A percentile compares a stretch with the other conserved stretches of the same genome.
phyloP scores from a whole-genome alignment of 2,329 filamentous ascomycete genomes.

The Fusarium nygamai region DNA sequence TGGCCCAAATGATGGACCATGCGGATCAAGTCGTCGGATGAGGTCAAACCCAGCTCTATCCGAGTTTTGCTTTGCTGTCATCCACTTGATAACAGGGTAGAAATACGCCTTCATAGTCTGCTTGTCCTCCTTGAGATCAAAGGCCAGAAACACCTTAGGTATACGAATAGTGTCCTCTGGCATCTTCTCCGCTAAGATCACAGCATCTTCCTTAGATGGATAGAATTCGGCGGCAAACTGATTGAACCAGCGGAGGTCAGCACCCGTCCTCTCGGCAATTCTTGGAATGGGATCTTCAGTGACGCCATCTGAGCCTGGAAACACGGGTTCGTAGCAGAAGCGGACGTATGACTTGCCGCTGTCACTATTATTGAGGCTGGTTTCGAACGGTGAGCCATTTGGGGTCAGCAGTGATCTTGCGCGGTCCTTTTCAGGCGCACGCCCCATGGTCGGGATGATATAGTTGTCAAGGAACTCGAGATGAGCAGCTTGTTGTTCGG shows the following conservation, averaged over 20 bases:
- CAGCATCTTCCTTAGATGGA: constrained; percentile 27
- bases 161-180: constrained; percentile 29
- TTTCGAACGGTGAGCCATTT: constrained; percentile 21
- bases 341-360: constrained; percentile 19
- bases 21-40: constrained; percentile 36
- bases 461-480: constrained; percentile 8
- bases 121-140: constrained; percentile 38
- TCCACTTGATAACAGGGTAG: constrained; percentile 40
- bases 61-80: constrained; percentile 32
- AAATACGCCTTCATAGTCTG: constrained; percentile 41
- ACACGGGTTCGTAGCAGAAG: constrained; percentile 22
- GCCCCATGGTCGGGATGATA: constrained; percentile 15
- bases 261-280: not conserved
- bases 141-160: constrained; percentile 39
- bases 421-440: not conserved
- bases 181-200: constrained; percentile 13
- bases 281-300: constrained; percentile 1
- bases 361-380: constrained; percentile 15
- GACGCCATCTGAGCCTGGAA: constrained; percentile 18
- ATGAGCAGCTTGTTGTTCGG: constrained; percentile 12
- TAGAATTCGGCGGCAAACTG: constrained; percentile 36
- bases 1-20: constrained; percentile 7
- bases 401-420: constrained; percentile 16
- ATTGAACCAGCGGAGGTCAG: constrained; percentile 35
- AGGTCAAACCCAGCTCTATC: constrained; percentile 36